phyloP scores from a whole-genome alignment of 768 basidiomycete genomes.

The Agrocybe praecox region DNA sequence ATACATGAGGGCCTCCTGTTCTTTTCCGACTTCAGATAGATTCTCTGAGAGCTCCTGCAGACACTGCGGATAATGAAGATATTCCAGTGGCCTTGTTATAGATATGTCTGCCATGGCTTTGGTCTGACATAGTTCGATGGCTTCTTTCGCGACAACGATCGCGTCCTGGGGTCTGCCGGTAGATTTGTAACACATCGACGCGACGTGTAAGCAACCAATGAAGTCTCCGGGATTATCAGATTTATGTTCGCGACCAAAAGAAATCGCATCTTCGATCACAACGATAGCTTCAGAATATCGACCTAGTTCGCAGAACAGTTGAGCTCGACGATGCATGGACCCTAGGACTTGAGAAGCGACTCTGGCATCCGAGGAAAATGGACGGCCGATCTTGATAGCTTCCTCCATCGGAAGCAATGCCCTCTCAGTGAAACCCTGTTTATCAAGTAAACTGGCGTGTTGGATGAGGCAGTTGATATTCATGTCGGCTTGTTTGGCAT shows the following conservation, averaged over 20 bases:
- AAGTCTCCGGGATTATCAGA: conserved; percentile 4
- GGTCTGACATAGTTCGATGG: conserved; percentile 6
- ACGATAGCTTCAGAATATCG: conserved; percentile 6
- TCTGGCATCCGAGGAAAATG: background rate
- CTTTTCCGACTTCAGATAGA: conserved; percentile 1
- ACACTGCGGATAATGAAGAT: conserved; percentile 3
- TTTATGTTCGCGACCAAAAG: conserved; percentile 1
- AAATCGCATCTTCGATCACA: conserved; percentile 4
- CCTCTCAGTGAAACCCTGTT: conserved; percentile 5
- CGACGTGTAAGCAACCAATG: conserved; percentile 9
- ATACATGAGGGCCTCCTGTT: conserved; percentile 3
- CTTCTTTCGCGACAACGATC: conserved; percentile 6
- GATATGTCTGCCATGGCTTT: background rate
- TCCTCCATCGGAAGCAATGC: conserved; percentile 5
- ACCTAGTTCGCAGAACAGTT: conserved; percentile 7
- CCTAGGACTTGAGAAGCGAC: background rate
- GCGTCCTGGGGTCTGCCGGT: background rate
- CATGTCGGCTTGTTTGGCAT: background rate
- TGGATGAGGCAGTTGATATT: conserved; percentile 13
- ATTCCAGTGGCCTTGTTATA: background rate
- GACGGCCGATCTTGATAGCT: conserved; percentile 6
- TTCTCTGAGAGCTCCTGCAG: conserved; percentile 1
- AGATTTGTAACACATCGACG: conserved; percentile 1
- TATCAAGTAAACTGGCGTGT: background rate
- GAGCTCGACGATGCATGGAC: conserved; percentile 12